Conservation (phyloP, 768 basidiomycete species). For the Lactarius hatsudake region DNA sequence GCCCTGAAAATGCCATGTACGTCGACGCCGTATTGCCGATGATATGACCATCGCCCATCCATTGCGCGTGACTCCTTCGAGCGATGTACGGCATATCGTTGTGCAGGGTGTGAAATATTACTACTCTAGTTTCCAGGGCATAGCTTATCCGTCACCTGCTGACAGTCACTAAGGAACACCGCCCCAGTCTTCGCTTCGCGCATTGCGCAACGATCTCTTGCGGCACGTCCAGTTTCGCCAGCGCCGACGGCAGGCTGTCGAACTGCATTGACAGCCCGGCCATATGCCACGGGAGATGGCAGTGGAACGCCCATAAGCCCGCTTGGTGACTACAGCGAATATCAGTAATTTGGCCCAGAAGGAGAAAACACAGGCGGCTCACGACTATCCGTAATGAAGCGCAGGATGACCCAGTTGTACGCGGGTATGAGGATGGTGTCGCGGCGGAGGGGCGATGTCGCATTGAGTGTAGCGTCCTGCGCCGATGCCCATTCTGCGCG, state of each 20-base stretch:
- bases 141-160: neutral
- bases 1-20: neutral
- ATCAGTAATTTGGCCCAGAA: neutral
- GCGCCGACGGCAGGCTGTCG: conserved; percentile 3
- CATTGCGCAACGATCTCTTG: conserved; percentile 18
- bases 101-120: neutral
- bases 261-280: conserved; percentile 23
- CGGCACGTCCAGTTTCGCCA: conserved; percentile 18
- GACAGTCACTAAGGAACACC: too few relatives aligned
- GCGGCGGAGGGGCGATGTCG: conserved; percentile 19
- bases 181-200: neutral
- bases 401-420: conserved; percentile 18
- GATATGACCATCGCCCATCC: neutral
- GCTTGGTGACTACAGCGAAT: neutral
- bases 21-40: neutral
- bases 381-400: conserved; percentile 25
- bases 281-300: conserved; percentile 25
- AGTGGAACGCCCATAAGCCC: conserved; percentile 26
- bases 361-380: neutral
- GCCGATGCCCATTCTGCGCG: conserved; percentile 21
- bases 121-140: neutral
- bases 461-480: conserved; percentile 17
- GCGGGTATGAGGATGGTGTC: conserved; percentile 25
- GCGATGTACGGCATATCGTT: neutral
- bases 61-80: too few relatives aligned